These are phyloP conservation scores for Diplodia seriata DNA, from an alignment of 2,329 filamentous ascomycete genomes.

Conservation along the genomic window DNA sequence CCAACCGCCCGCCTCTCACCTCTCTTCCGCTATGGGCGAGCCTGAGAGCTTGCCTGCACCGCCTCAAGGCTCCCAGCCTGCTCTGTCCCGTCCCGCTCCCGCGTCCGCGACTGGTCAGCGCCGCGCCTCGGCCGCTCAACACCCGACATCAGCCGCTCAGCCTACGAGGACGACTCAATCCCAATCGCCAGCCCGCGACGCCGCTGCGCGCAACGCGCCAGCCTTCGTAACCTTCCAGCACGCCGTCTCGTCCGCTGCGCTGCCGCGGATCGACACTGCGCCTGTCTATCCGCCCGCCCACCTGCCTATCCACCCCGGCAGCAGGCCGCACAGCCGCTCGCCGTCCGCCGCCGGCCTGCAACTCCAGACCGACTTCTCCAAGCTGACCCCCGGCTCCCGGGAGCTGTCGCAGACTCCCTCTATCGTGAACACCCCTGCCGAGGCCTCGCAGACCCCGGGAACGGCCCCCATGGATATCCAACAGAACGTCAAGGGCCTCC, in stretches of 20 bases:
- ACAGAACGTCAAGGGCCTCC: constrained; percentile 37
- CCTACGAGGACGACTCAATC: constrained; percentile 15
- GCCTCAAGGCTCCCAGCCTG: constrained; percentile 18
- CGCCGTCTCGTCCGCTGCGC: constrained; percentile 23
- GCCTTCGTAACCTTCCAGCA: constrained; percentile 9
- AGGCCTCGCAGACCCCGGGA: constrained; percentile 40
- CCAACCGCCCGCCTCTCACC: constrained; percentile 16
- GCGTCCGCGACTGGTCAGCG: background rate
- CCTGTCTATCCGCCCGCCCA: constrained; percentile 34
- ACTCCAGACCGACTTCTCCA: constrained; percentile 41
- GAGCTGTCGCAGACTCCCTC: constrained; percentile 29
- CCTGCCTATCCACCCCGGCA: constrained; percentile 38
- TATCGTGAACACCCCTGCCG: constrained; percentile 33
- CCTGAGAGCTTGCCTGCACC: constrained; percentile 30
- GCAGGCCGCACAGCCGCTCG: constrained; percentile 43
- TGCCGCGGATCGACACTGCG: constrained; percentile 22
- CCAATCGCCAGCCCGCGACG: constrained; percentile 6
- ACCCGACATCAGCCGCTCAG: constrained; percentile 29
- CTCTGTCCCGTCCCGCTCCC: background rate
- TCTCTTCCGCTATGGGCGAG: constrained; percentile 29
- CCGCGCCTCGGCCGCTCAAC: constrained; percentile 20
- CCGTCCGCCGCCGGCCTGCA: constrained; percentile 42
- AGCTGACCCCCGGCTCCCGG: constrained; percentile 26
- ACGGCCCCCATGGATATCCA: constrained; percentile 49
- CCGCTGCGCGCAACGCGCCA: background rate